Conservation (phyloP, 805 yeast genomes). For the Candida xyloterini region DNA sequence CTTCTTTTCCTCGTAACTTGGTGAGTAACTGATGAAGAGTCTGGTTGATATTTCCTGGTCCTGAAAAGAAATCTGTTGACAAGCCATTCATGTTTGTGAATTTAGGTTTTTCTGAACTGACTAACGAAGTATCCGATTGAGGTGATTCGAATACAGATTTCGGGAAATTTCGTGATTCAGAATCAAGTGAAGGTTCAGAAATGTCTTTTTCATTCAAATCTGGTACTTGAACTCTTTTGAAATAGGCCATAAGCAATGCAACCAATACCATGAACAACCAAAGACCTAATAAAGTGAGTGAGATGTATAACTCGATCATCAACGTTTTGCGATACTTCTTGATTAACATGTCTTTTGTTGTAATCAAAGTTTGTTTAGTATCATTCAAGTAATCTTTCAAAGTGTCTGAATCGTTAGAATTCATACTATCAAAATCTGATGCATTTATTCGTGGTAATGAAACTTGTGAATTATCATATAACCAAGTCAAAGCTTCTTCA, state of each 20-base stretch:
- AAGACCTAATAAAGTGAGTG: slow-evolving; percentile 40
- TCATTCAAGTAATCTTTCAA: slow-evolving; percentile 16
- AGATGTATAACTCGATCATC: slow-evolving; percentile 44
- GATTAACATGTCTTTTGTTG: slow-evolving; percentile 30
- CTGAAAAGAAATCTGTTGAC: slow-evolving; percentile 11
- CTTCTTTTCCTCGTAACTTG: slow-evolving; percentile 8
- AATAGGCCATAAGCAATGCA: slow-evolving; percentile 16
- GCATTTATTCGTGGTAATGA: slow-evolving; percentile 48
- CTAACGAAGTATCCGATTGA: not conserved
- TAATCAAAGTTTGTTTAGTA: slow-evolving; percentile 25
- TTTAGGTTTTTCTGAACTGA: slow-evolving; percentile 2
- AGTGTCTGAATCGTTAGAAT: slow-evolving; percentile 6
- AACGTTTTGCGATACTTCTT: slow-evolving; percentile 36
- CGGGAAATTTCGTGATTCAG: not conserved
- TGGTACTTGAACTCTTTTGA: slow-evolving; percentile 3
- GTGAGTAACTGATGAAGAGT: slow-evolving; percentile 13
- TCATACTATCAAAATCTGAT: slow-evolving; percentile 3
- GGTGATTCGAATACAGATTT: slow-evolving; percentile 1
- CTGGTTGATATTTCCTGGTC: slow-evolving; percentile 21
- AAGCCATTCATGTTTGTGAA: not conserved
- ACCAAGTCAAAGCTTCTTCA: slow-evolving; percentile 77
- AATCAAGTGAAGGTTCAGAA: not conserved
- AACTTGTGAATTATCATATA: slow-evolving; percentile 59
- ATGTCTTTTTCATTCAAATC: not conserved
- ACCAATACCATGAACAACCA: slow-evolving; percentile 46